Evolutionary conservation across 2,329 filamentous ascomycete genomes (phyloP).

Genomic region (Microcyclosporella mali): DNA sequence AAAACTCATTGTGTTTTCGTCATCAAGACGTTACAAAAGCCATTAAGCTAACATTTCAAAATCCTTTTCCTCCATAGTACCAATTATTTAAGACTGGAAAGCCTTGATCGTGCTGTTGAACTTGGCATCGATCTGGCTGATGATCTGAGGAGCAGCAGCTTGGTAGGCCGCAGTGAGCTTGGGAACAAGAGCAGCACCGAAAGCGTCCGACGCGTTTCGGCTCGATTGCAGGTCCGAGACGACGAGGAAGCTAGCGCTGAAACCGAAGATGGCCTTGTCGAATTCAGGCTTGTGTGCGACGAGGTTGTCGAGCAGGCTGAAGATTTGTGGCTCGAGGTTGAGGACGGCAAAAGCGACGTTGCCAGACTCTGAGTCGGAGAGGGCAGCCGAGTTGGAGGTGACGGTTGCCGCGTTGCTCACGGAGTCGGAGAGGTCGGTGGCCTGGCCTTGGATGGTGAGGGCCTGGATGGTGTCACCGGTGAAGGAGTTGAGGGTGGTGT

Average conservation of each 20-base stretch:
- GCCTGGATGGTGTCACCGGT: constrained; percentile 13
- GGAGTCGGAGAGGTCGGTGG: constrained; percentile 8
- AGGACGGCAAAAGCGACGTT: constrained; percentile 14
- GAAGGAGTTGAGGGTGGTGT: constrained; percentile 8
- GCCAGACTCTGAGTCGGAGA: constrained; percentile 7
- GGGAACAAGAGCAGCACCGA: constrained; percentile 10
- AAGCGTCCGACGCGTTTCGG: constrained; percentile 6
- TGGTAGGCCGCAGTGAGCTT: constrained; percentile 10
- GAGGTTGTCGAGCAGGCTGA: constrained; percentile 12
- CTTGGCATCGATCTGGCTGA: constrained; percentile 9
- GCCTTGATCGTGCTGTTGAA: constrained; percentile 11
- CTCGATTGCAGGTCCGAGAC: constrained; percentile 7
- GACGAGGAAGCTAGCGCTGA: constrained; percentile 10
- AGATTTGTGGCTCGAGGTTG: constrained; percentile 9
- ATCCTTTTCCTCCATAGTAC: no score
- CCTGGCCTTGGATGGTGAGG: constrained; percentile 11
- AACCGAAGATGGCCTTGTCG: constrained; percentile 6
- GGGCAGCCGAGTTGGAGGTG: constrained; percentile 6
- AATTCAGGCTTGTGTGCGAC: constrained; percentile 14
- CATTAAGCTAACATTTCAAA: no score
- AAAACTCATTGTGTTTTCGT: no score
- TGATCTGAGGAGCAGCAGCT: constrained; percentile 8
- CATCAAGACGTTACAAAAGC: no score
- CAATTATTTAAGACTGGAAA: constrained; percentile 1
- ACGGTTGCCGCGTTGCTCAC: constrained; percentile 7